phyloP scores from a whole-genome alignment of 768 basidiomycete species.

The Agrocybe pediades region DNA sequence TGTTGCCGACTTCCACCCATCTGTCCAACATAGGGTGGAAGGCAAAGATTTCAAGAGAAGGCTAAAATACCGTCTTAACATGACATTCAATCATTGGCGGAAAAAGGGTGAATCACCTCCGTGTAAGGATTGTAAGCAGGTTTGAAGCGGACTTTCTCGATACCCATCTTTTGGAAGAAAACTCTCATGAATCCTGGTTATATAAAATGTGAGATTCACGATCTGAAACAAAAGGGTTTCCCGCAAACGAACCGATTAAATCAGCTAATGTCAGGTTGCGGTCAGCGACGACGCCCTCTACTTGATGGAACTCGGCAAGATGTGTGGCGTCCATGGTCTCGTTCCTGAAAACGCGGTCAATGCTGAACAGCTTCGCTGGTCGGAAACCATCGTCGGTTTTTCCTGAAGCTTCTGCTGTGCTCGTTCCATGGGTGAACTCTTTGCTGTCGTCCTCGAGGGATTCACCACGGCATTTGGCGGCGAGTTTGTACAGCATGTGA shows the following conservation, averaged over 20 bases:
- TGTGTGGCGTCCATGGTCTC: slow-evolving; percentile 99
- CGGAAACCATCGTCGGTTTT: slow-evolving; percentile 72
- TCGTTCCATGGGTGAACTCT: slow-evolving; percentile 41
- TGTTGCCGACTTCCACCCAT: slow-evolving; percentile 99
- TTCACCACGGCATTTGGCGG: slow-evolving; percentile 78
- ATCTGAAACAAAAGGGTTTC: background rate
- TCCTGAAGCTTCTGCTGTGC: slow-evolving; percentile 18
- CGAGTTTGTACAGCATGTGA: slow-evolving; percentile 92
- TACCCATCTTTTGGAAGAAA: slow-evolving; percentile 98
- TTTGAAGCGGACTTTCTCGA: slow-evolving; percentile 93
- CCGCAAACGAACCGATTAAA: slow-evolving; percentile 71
- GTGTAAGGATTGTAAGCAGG: slow-evolving; percentile 99
- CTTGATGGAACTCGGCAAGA: slow-evolving; percentile 98
- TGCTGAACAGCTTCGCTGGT: slow-evolving; percentile 94
- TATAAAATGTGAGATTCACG: background rate
- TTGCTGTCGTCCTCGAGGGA: slow-evolving; percentile 39
- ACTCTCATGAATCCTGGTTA: slow-evolving; percentile 96
- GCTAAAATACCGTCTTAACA: slow-evolving; percentile 42
- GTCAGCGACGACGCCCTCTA: slow-evolving; percentile 99
- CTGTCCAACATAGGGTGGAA: slow-evolving; percentile 93
- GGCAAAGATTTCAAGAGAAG: slow-evolving; percentile 96
- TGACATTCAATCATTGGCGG: background rate
- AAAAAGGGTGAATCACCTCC: slow-evolving; percentile 54
- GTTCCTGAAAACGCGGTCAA: slow-evolving; percentile 98
- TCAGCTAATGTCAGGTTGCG: slow-evolving; percentile 90